Conservation (phyloP, 495 filamentous ascomycete genomes). For the Rostrohypoxylon terebratum region DNA sequence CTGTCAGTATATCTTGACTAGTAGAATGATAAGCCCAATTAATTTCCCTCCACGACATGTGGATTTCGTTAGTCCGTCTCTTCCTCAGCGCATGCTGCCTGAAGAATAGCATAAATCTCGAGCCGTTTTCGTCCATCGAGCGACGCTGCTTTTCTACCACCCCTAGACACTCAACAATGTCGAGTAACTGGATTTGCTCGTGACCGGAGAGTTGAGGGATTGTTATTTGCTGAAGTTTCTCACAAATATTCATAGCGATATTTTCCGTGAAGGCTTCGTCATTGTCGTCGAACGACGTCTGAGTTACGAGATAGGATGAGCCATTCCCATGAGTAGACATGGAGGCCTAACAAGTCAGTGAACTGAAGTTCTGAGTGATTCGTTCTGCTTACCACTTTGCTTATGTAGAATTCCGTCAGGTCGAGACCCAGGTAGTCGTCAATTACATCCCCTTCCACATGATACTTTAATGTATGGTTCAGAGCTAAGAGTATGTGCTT, state of each 20-base stretch:
- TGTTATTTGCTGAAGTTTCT: conserved; percentile 77
- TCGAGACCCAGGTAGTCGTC: conserved; percentile 83
- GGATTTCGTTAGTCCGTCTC: conserved; percentile 70
- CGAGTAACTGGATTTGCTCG: conserved; percentile 88
- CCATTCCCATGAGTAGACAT: conserved; percentile 32
- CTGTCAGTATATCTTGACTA: conserved; percentile 92
- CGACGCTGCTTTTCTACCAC: conserved; percentile 89
- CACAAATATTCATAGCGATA: conserved; percentile 76
- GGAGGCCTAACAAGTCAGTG: conserved; percentile 42
- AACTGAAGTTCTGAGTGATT: not conserved
- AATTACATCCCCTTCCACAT: conserved; percentile 82
- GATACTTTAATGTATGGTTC: conserved; percentile 83
- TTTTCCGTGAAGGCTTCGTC: conserved; percentile 76
- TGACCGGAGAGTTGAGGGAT: conserved; percentile 87
- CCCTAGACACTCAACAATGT: conserved; percentile 89
- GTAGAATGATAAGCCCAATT: conserved; percentile 93
- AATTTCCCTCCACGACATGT: conserved; percentile 92
- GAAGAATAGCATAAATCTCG: conserved; percentile 91
- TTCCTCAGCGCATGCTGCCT: conserved; percentile 82
- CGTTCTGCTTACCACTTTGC: conserved; percentile 23
- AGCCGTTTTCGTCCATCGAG: conserved; percentile 92
- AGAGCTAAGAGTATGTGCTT: conserved; percentile 79
- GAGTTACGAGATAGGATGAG: conserved; percentile 42
- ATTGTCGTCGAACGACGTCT: conserved; percentile 63
- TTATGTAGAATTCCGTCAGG: conserved; percentile 74